Evolutionary conservation across 1,139 yeast species (phyloP).

Genomic region (Hemisphaericaspora subhashii): DNA sequence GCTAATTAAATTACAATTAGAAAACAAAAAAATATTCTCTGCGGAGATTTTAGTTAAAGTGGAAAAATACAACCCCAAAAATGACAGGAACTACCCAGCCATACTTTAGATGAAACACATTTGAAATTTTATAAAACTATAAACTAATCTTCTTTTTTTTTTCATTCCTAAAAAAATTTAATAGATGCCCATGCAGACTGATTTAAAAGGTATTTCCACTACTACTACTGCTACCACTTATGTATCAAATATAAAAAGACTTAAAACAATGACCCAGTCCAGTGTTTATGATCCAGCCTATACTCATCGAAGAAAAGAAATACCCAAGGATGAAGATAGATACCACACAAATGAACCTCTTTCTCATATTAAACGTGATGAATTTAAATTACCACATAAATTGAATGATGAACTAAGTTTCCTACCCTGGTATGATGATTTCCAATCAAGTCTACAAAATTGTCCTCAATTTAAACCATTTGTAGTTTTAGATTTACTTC

Average conservation of each 20-base stretch:
- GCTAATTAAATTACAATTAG: too few relatives aligned
- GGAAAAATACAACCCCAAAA: too few relatives aligned
- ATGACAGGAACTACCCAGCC: too few relatives aligned
- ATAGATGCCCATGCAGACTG: background rate
- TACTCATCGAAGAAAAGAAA: constrained; percentile 3
- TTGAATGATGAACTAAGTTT: constrained; percentile 9
- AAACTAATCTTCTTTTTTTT: background rate
- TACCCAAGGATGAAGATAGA: background rate
- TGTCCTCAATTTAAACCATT: constrained; percentile 8
- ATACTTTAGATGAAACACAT: too few relatives aligned
- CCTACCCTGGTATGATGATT: constrained; percentile 8
- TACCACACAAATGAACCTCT: background rate
- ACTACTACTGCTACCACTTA: too few relatives aligned
- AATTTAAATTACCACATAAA: constrained; percentile 2
- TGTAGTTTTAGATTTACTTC: constrained; percentile 8
- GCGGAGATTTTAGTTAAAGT: too few relatives aligned
- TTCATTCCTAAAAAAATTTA: background rate
- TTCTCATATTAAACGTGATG: constrained; percentile 6
- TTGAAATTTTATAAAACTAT: background rate
- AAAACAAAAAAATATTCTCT: too few relatives aligned
- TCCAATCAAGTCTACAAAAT: constrained; percentile 1
- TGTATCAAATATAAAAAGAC: background rate
- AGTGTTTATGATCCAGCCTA: background rate
- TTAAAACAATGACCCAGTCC: constrained; percentile 3
- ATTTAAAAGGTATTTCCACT: background rate